Evolutionary conservation across 73 alveolate species (phyloP).

Genomic region (Paramecium biaurelia): DNA sequence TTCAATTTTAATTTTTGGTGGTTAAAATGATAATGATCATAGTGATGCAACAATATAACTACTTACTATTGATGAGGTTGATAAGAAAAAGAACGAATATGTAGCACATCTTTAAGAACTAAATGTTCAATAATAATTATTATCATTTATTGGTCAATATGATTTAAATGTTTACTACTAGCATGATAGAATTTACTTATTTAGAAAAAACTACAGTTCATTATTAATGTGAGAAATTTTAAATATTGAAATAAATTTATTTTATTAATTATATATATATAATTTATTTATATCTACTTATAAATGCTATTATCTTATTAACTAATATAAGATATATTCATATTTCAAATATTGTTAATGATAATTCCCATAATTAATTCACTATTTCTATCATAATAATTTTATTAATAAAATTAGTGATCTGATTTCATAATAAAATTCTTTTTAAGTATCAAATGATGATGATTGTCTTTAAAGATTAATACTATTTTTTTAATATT

Average conservation of each 20-base stretch:
- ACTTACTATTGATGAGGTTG: neutral
- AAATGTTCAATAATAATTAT: neutral
- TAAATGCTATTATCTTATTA: too few relatives aligned
- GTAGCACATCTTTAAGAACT: neutral
- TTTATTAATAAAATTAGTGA: neutral
- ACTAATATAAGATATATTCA: too few relatives aligned
- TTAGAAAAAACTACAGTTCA: neutral
- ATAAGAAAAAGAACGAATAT: neutral
- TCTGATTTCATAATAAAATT: too few relatives aligned
- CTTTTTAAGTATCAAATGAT: neutral
- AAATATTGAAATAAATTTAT: neutral
- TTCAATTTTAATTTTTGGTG: neutral
- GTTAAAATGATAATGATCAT: neutral
- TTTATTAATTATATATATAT: neutral
- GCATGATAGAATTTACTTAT: conserved; percentile 11
- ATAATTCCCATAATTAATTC: too few relatives aligned
- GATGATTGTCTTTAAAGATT: conserved; percentile 27
- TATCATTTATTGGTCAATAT: neutral
- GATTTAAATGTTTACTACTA: conserved; percentile 1
- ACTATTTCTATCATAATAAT: too few relatives aligned
- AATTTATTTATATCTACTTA: too few relatives aligned
- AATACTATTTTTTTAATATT: neutral
- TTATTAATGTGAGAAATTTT: neutral
- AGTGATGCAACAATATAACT: neutral
- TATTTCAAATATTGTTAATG: too few relatives aligned